Percentiles rank a stretch among this genome's conserved stretches.
Conservation (phyloP, 208 protist genomes). For the Porcisia deanei region DNA sequence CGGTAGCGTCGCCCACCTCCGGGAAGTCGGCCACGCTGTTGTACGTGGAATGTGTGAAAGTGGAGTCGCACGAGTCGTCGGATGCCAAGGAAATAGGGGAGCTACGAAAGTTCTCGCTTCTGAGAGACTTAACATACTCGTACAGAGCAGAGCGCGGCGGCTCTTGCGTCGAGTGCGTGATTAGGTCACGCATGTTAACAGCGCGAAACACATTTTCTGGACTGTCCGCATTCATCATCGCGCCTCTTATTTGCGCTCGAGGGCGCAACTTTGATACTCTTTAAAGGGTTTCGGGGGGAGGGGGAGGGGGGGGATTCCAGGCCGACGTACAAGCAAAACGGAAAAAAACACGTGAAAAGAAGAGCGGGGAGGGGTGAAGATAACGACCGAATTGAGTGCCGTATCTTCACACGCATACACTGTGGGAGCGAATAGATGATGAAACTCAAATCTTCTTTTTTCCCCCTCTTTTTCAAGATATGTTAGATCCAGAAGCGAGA, state of each 20-base stretch:
- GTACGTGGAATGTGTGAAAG: conserved; percentile 34
- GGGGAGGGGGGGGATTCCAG: not conserved
- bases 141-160: conserved; percentile 39
- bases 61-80: conserved; percentile 64
- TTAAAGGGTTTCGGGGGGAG: not conserved
- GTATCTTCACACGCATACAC: not conserved
- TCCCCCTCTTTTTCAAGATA: not conserved
- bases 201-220: conserved; percentile 9
- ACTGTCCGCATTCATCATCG: conserved; percentile 6
- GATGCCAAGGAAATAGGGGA: conserved; percentile 41
- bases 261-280: not conserved
- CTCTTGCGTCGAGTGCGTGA: conserved; percentile 23
- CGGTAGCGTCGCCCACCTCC: conserved; percentile 12
- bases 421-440: not conserved
- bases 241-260: not conserved
- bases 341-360: not conserved
- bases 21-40: conserved; percentile 29
- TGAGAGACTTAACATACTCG: conserved; percentile 47
- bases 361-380: not conserved
- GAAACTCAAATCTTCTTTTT: not conserved
- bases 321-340: not conserved
- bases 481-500: not conserved
- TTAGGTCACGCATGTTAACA: conserved; percentile 31
- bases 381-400: not conserved
- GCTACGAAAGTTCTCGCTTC: conserved; percentile 8